Evolutionary conservation across 2,329 filamentous ascomycete species (phyloP).

Genomic region (Penicillium psychrosexuale): DNA sequence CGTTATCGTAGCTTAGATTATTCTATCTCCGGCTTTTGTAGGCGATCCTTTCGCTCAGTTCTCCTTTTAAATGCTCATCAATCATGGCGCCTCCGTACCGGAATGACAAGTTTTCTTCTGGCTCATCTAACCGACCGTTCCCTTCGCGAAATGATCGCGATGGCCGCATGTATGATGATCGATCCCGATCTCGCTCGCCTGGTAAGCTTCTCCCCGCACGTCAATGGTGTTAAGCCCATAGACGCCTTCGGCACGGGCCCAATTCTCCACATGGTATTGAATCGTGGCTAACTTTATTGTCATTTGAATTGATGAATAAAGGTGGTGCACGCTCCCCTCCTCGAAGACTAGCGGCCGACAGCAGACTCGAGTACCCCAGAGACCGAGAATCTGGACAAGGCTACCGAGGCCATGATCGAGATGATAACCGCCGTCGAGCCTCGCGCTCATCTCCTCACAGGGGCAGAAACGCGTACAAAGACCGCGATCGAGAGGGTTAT

Average conservation of each 20-base stretch:
- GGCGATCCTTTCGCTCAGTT: not conserved
- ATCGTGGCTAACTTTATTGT: slow-evolving; percentile 37
- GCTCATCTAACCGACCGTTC: slow-evolving; percentile 23
- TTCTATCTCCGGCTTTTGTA: too few species aligned
- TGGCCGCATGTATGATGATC: slow-evolving; percentile 49
- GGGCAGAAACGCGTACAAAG: slow-evolving; percentile 39
- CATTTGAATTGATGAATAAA: slow-evolving; percentile 27
- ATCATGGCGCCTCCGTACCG: slow-evolving; percentile 23
- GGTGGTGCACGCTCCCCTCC: slow-evolving; percentile 37
- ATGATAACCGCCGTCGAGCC: slow-evolving; percentile 33
- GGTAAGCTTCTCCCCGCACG: slow-evolving; percentile 47
- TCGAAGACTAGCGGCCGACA: slow-evolving; percentile 37
- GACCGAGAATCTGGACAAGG: slow-evolving; percentile 31
- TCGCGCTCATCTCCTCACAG: slow-evolving; percentile 38
- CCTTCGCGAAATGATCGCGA: slow-evolving; percentile 38
- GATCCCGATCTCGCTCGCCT: slow-evolving; percentile 43
- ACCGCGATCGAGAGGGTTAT: slow-evolving; percentile 49
- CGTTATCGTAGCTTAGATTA: not conserved
- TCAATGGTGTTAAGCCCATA: slow-evolving; percentile 29
- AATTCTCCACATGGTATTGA: slow-evolving; percentile 19
- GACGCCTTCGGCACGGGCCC: slow-evolving; percentile 17
- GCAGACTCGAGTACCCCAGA: slow-evolving; percentile 35
- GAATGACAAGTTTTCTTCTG: slow-evolving; percentile 28
- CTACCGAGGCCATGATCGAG: slow-evolving; percentile 35
- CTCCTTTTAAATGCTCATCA: not conserved